These are phyloP conservation scores for Acaromyces ingoldii DNA, from an alignment of 1,284 basidiomycete species.

Conservation along the genomic window DNA sequence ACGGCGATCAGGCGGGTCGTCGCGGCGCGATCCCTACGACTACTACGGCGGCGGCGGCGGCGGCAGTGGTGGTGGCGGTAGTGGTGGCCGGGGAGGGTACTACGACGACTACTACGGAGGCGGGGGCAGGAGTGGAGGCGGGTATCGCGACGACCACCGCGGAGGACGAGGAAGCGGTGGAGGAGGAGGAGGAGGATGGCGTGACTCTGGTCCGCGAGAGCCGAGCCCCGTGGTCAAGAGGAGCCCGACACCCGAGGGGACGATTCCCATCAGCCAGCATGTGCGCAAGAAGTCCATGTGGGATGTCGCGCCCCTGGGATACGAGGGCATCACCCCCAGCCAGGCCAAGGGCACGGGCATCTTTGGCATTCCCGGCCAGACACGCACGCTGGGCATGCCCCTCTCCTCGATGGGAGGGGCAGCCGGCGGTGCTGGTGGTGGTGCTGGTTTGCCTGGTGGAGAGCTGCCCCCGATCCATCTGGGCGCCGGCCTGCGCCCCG, in stretches of 20 bases:
- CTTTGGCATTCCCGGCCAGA: constrained; percentile 86
- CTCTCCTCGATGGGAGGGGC: constrained; percentile 8
- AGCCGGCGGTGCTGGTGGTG: constrained; percentile 16
- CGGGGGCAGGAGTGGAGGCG: background rate
- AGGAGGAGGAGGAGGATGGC: constrained; percentile 24
- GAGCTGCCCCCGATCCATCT: constrained; percentile 71
- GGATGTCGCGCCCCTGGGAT: constrained; percentile 92
- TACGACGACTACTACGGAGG: background rate
- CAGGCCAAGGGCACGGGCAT: constrained; percentile 93
- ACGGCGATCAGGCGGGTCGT: too few species aligned
- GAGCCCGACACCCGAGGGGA: constrained; percentile 84
- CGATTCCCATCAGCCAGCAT: constrained; percentile 74
- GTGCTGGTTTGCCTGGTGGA: constrained; percentile 60
- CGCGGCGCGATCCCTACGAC: background rate
- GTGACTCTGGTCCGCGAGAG: constrained; percentile 34
- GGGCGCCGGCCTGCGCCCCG: constrained; percentile 12
- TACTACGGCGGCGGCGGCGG: constrained; percentile 50
- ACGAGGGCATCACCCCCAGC: constrained; percentile 86
- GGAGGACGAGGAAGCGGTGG: constrained; percentile 1
- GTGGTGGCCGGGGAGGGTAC: constrained; percentile 15
- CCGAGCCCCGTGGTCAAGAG: constrained; percentile 68
- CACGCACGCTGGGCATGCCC: constrained; percentile 63
- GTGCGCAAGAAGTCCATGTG: constrained; percentile 83
- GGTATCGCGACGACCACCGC: background rate
- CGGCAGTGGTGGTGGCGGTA: constrained; percentile 53